These are phyloP conservation scores for Toxoplasma gondii DNA, from an alignment of 169 alveolate species.

Conservation along the genomic window DNA sequence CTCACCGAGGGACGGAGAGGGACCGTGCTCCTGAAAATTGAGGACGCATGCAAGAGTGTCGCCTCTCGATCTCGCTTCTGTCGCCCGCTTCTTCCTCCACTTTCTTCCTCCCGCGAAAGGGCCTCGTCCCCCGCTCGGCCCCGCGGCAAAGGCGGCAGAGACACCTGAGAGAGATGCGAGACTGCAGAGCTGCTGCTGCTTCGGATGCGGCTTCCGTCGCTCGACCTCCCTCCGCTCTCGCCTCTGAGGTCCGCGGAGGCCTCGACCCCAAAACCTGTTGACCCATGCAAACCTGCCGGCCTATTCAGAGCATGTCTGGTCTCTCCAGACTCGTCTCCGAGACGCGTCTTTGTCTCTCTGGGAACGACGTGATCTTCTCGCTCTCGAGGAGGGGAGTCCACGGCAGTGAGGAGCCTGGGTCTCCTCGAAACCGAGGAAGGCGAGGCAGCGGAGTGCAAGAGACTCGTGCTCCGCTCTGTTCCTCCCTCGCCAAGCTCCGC, in stretches of 20 bases:
- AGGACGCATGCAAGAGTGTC: neutral
- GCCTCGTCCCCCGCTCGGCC: neutral
- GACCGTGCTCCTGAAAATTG: neutral
- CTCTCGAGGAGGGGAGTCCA: too few species aligned
- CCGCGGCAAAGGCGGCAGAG: neutral
- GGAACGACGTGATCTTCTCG: too few species aligned
- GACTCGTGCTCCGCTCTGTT: neutral
- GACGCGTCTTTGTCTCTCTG: too few species aligned
- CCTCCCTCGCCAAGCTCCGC: neutral
- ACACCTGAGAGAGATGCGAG: neutral
- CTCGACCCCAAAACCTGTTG: too few species aligned
- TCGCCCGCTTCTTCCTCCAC: neutral
- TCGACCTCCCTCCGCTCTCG: too few species aligned
- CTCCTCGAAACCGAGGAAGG: neutral
- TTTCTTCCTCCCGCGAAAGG: neutral
- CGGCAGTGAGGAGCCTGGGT: neutral
- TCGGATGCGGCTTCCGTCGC: neutral
- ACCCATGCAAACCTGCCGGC: too few species aligned
- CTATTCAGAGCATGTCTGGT: too few species aligned
- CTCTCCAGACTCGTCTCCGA: too few species aligned
- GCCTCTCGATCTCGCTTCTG: neutral
- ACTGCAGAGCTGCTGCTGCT: neutral
- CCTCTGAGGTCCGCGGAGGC: too few species aligned
- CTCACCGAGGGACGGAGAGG: neutral
- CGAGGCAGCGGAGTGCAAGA: too few species aligned